These are phyloP conservation scores for Fistulinella prunicolor DNA, from an alignment of 768 basidiomycete genomes.

Conservation along the genomic window DNA sequence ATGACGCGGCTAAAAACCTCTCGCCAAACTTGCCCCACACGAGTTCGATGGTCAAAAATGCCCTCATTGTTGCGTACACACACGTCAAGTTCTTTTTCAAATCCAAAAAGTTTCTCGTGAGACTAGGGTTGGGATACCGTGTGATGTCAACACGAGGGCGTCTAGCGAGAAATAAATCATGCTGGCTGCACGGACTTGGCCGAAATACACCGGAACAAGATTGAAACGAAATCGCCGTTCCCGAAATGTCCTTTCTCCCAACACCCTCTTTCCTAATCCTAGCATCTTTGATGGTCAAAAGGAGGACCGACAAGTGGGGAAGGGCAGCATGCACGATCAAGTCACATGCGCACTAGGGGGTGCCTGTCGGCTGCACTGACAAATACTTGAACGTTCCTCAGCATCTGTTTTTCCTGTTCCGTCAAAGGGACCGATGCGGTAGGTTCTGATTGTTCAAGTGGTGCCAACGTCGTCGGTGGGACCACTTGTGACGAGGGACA, in stretches of 20 bases:
- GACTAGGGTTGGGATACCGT: neutral
- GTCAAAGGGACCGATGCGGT: conserved; percentile 21
- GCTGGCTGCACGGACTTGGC: neutral
- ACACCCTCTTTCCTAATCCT: conserved; percentile 2
- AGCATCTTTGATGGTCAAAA: neutral
- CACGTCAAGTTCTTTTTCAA: conserved; percentile 11
- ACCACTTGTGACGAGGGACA: conserved; percentile 1
- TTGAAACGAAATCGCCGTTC: neutral
- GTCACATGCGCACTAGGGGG: conserved; percentile 66
- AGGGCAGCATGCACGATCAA: neutral
- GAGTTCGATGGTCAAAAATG: neutral
- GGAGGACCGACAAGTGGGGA: neutral
- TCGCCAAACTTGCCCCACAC: neutral
- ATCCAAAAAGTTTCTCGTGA: conserved; percentile 19
- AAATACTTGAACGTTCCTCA: conserved; percentile 50
- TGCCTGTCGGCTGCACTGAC: conserved; percentile 74
- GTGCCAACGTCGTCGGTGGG: conserved; percentile 26
- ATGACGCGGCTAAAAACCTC: neutral
- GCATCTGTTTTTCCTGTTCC: conserved; percentile 29
- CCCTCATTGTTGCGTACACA: conserved; percentile 1
- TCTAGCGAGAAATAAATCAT: neutral
- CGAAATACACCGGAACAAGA: conserved; percentile 1
- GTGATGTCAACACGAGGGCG: neutral
- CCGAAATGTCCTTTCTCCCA: neutral
- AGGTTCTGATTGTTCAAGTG: conserved; percentile 22